Base-by-base conservation (phyloP, 2,329 filamentous ascomycete genomes). In the Paraphoma chrysanthemicola region DNA sequence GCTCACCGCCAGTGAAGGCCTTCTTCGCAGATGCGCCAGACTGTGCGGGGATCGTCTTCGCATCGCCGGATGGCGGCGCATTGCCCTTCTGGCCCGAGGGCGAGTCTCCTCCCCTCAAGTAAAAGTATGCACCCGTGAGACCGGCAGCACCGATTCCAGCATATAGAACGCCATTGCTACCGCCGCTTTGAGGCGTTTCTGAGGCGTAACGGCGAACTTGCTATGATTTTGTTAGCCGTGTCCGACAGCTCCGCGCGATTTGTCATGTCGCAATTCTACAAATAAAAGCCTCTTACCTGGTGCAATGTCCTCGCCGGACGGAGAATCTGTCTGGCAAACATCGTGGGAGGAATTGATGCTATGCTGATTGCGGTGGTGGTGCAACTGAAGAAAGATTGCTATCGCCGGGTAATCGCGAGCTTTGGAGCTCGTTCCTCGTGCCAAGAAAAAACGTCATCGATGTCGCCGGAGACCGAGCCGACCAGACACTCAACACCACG, bases 1-100 rank as follows among this genome's bases (percentile, higher is more conserved):
- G 93, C 60, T 96, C 92, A 64, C 92, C 92, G 65, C 94, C 93
- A 33, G 85, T 90, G 77, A 98, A 89, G 55, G 84, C 81, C 62
- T 78, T 76, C 74, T 83, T 83, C 54, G 74, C 79, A 10, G 65
- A 49, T 41, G 78, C 74, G 60, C 76, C 67, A 3, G 65, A 73
- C 52, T 77, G 77, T 36, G 74, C 77, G 42, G 78, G 73, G 33
- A 75, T 68, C 60, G 78, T 80, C 59, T 71, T 67, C 47, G 66
- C 75, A 56, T 77, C 76, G 10, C 58, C 64, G 41, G 72, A 77
- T 14, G 69, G 69, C 48, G 68, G 67, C 49, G 68, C 67, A 41
- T 53, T 57, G 45, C 64, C 64, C 39, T 57, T 52, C 51, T 71
- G 63, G 7, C 67, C 69, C 10, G 67, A 66, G 9, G 68, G 61